Base-by-base conservation (phyloP, 2,329 filamentous ascomycete genomes). In the Aspergillus ustus region DNA sequence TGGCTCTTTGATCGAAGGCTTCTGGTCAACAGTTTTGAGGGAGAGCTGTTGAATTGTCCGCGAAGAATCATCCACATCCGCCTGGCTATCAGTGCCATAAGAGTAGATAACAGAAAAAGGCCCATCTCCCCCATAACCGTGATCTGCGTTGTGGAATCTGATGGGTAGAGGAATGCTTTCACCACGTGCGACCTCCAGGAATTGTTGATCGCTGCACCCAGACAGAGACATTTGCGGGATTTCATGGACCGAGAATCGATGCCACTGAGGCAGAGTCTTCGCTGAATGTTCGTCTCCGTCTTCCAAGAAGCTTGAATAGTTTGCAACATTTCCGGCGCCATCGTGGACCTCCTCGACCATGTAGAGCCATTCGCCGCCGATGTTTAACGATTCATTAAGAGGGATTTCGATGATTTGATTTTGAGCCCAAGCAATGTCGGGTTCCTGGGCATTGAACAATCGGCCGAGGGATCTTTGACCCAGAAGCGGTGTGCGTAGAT, bases 301-400 rank as follows among this genome's bases (percentile, higher is more conserved):
- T 46, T 95, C 91, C 15, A 84, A 81, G 3, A 83, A 77, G 7
- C 69, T 64, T 17, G 73, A 72, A 73, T 97, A 99, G 65, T 88
- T 90, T 62, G 93, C 89, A 43, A 90, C 80, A 70, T 99, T 99
- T 51, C 93, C 93, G 67, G 93, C 90, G 2, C 88, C 94, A 80
- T 99, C 95, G 62, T 92, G 88, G 8, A 99, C 92, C 75, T 97
- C 92, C 68, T 97, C 92, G 57, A 99, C 88, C 1, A 90, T 89
- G 73, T 98, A 99, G 63, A 90, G 84, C 93, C 94, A 98, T 56
- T 88, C 84, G 17, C 94, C 95, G 55, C 90, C 85, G 7, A 84
- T 84, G 52, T 87, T 87, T 79, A 99, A 87, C 5, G 93, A 93
- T 76, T 99, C 96, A 72, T 97, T 98, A 60, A 99, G 80, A 4